Evolutionary conservation across 345 rosid genomes (phyloP), one percentile per base, ranked within the genome.

Genomic region (Brassica rapa): DNA sequence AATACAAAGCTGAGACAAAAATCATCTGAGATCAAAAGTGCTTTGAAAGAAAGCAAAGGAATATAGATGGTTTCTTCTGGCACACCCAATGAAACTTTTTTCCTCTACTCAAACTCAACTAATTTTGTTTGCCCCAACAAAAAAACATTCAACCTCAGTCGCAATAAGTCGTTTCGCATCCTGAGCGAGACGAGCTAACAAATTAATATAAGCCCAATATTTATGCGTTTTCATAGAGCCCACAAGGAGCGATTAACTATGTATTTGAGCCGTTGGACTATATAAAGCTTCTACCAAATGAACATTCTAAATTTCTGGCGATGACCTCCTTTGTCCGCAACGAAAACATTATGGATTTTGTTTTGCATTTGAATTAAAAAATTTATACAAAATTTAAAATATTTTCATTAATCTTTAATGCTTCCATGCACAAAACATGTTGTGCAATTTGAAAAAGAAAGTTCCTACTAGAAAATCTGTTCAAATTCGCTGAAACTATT

Each of bases 11-110:
- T 65, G 72, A 71, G 62, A 78, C 14, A 35, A 62, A 76, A 77
- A 62, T 70, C 24, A 70, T 72, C 72, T 72, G 63, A 78, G 72
- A 41, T 62, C 63, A 61, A 79, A 77, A 79, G 77, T 62, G 63
- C 46, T 67, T 68, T 51, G 49, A 80, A 68, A 62, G 71, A 74
- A 80, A 80, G 82, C 71, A 62, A 61, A 63, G 62, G 75, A 68
- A 80, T 68, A 68, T 74, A 35, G 35, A 68, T 68, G 49, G 75
- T 68, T 80, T 46, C 82, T 80, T 80, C 71, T 8, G 61, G 29
- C 51, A 27, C 79, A 74, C 75, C n/a, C 79, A 74, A 68, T 61
- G 64, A 35, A 74, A 37, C 59, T 16, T 49, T 72, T 66, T 24
- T 41, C 57, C 59, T 61, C 39, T 73, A 59, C 62, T 33, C 65